A percentile compares a stretch with the other conserved stretches of the same genome.
phyloP scores from a whole-genome alignment of 1,284 basidiomycete species.

The Mycena sp. region DNA sequence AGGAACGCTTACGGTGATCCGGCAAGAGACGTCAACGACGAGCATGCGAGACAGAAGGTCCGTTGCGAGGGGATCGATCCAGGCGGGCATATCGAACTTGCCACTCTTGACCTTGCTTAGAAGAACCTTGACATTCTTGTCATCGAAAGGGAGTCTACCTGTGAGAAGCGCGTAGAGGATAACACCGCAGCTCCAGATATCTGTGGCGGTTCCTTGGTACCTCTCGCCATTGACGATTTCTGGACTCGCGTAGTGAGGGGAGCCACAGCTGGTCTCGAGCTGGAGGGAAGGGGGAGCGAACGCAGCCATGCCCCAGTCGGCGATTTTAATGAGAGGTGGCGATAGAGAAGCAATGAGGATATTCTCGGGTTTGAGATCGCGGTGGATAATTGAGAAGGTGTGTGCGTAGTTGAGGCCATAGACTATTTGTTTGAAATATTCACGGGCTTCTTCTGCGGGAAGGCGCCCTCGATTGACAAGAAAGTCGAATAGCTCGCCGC shows the following conservation, averaged over 20 bases:
- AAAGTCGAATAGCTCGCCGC: conserved; percentile 98
- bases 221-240: conserved; percentile 97
- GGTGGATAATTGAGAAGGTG: conserved; percentile 98
- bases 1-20: conserved; percentile 80
- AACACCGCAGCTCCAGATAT: conserved; percentile 95
- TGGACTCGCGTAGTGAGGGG: conserved; percentile 97
- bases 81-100: conserved; percentile 83
- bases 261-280: conserved; percentile 96
- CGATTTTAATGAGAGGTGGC: conserved; percentile 94
- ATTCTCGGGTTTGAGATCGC: conserved; percentile 99
- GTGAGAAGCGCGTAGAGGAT: conserved; percentile 91
- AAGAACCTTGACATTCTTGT: conserved; percentile 85
- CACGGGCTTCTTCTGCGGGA: conserved; percentile 85
- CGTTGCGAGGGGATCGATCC: conserved; percentile 79
- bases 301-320: conserved; percentile 99
- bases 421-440: conserved; percentile 98
- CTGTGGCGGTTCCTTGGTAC: conserved; percentile 94
- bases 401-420: conserved; percentile 98
- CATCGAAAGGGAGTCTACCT: conserved; percentile 90
- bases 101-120: conserved; percentile 93
- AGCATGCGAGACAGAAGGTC: conserved; percentile 88
- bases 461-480: conserved; percentile 92
- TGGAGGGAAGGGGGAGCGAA: conserved; percentile 85
- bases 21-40: conserved; percentile 87
- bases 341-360: conserved; percentile 88